These are phyloP conservation scores for Colletotrichum echinochloae DNA, from an alignment of 2,329 filamentous ascomycete species.

Conservation along the genomic window DNA sequence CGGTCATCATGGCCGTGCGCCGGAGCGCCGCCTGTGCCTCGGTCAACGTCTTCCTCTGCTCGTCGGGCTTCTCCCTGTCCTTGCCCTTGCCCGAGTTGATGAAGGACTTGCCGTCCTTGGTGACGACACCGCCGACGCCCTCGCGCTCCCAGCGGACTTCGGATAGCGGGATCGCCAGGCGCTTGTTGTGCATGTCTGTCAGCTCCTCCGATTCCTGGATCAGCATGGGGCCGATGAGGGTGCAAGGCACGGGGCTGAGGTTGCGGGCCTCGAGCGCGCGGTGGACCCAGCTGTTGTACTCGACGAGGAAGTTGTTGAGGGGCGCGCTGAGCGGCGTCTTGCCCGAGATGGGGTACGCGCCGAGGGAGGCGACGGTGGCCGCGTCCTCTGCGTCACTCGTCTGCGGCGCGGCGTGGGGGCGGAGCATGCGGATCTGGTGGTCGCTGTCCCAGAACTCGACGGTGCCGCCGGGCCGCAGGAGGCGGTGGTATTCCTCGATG, in stretches of 20 bases:
- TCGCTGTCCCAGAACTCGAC: conserved; percentile 94
- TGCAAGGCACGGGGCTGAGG: conserved; percentile 81
- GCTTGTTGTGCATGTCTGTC: conserved; percentile 75
- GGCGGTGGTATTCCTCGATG: conserved; percentile 79
- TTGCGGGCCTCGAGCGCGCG: conserved; percentile 79
- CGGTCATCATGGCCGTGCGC: conserved; percentile 82
- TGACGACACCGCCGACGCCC: conserved; percentile 72
- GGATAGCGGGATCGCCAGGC: conserved; percentile 87
- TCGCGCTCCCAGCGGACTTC: conserved; percentile 91
- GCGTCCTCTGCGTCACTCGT: conserved; percentile 17
- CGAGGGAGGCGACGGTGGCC: conserved; percentile 72
- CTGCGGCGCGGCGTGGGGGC: conserved; percentile 78
- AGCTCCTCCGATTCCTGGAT: conserved; percentile 83
- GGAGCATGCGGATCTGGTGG: conserved; percentile 83
- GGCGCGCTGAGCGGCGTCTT: conserved; percentile 85
- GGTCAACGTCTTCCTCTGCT: conserved; percentile 66
- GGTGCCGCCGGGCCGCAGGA: conserved; percentile 81
- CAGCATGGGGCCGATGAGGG: conserved; percentile 79
- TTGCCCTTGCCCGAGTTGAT: conserved; percentile 64
- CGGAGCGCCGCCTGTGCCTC: conserved; percentile 79
- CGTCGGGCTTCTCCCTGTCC: conserved; percentile 50
- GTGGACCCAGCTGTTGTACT: conserved; percentile 86
- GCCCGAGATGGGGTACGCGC: conserved; percentile 84
- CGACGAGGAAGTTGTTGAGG: conserved; percentile 83
- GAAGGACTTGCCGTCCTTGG: conserved; percentile 70